Evolutionary conservation across 306 rosid species (phyloP).

Genomic region (Malus fusca): DNA sequence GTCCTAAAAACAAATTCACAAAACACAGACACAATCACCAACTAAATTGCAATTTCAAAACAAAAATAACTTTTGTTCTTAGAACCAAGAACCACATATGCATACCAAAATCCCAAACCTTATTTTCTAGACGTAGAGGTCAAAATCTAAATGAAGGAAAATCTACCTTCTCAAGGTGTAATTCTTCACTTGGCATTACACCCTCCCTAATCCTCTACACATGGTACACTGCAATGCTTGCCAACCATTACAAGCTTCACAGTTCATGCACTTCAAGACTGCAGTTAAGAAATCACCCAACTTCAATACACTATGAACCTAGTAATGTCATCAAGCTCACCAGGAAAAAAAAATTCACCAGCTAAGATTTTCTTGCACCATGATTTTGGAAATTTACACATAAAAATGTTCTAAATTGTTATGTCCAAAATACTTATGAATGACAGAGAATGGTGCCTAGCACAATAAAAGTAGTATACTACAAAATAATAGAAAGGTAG

Average conservation of each 20-base stretch:
- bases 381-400: not conserved
- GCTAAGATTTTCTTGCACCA: not conserved
- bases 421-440: not conserved
- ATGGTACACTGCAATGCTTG: conserved; percentile 74
- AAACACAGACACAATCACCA: too few species aligned
- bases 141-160: not conserved
- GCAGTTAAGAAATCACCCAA: not conserved
- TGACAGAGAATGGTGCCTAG: not conserved
- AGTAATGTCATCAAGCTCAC: not conserved
- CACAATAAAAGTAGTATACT: not conserved
- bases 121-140: not conserved
- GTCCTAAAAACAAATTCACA: too few species aligned
- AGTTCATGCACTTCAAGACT: conserved; percentile 42
- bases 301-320: not conserved
- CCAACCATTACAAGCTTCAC: conserved; percentile 88
- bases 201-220: conserved; percentile 86
- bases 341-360: not conserved
- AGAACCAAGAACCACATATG: too few species aligned
- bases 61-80: too few species aligned
- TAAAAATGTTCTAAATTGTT: not conserved
- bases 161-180: conserved; percentile 52
- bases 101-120: not conserved
- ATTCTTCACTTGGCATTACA: conserved; percentile 86
- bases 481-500: not conserved
- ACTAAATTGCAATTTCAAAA: too few species aligned